Evolutionary conservation across 202 grass and related monocot species (phyloP).

Genomic region (Bolboschoenoplectus hybrid): DNA sequence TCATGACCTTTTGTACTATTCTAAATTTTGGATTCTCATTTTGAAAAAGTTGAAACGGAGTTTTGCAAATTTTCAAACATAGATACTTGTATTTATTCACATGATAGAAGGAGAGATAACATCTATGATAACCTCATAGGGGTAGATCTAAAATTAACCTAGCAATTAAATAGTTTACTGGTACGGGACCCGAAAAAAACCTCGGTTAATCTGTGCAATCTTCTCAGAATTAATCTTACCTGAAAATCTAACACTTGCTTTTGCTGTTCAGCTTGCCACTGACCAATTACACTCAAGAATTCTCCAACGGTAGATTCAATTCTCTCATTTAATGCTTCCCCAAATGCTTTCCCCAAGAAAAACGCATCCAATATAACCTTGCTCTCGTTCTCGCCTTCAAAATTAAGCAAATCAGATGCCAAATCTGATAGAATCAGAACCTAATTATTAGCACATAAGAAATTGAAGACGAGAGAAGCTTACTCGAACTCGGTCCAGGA

Average conservation of each 20-base stretch:
- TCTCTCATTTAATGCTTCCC: slow-evolving; percentile 79
- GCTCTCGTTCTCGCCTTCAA: slow-evolving; percentile 68
- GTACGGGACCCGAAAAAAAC: background rate
- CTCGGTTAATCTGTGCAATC: background rate
- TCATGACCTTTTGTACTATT: slow-evolving; percentile 6
- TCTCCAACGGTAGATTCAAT: slow-evolving; percentile 82
- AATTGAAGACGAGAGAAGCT: slow-evolving; percentile 28
- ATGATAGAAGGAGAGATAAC: background rate
- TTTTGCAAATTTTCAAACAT: background rate
- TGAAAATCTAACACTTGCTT: slow-evolving; percentile 86
- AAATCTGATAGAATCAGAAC: background rate
- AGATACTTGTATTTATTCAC: background rate
- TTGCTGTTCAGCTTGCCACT: slow-evolving; percentile 94
- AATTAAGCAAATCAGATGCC: background rate
- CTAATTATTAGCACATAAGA: background rate
- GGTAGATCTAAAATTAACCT: slow-evolving; percentile 10
- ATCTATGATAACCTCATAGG: background rate
- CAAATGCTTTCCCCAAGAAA: slow-evolving; percentile 93
- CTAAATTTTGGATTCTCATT: background rate
- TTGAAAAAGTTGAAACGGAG: background rate
- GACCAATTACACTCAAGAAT: slow-evolving; percentile 82
- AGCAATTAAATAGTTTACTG: background rate
- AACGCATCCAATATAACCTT: slow-evolving; percentile 88
- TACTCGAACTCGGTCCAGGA: slow-evolving; percentile 58
- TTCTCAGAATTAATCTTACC: slow-evolving; percentile 44